Conservation (phyloP, 169 alveolate genomes). For the Plasmodium inui region DNA sequence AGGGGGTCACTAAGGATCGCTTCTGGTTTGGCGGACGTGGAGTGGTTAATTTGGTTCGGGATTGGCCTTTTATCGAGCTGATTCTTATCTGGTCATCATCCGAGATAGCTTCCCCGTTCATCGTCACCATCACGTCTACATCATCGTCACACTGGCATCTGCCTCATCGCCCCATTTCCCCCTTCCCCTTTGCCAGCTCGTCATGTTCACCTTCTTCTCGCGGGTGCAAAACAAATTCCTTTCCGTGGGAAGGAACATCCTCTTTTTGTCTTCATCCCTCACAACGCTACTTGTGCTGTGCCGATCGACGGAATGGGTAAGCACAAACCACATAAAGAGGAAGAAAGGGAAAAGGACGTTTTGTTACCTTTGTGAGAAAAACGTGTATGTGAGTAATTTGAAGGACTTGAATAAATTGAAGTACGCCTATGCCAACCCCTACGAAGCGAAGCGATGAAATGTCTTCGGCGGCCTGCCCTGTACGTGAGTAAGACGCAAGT, state of each 20-base stretch:
- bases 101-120: no score
- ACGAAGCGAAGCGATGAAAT: constrained; percentile 36
- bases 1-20: no score
- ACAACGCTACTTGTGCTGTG: constrained; percentile 44
- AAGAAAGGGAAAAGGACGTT: constrained; percentile 67
- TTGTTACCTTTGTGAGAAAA: constrained; percentile 70
- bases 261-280: constrained; percentile 66
- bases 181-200: constrained; percentile 35
- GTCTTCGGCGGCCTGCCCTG: not conserved
- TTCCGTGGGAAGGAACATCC: constrained; percentile 59
- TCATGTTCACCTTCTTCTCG: constrained; percentile 69
- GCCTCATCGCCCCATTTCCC: not conserved
- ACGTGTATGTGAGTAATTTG: constrained; percentile 61
- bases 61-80: no score
- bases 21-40: no score
- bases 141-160: not conserved
- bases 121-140: not conserved
- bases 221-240: constrained; percentile 58
- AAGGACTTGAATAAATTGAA: constrained; percentile 62
- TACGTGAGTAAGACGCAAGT: not conserved
- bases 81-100: no score
- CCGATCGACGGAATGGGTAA: constrained; percentile 72
- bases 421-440: constrained; percentile 72
- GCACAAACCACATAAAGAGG: constrained; percentile 70
- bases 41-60: no score